These are phyloP conservation scores for Potentilla sterilis DNA, from an alignment of 306 rosid genomes.

Conservation along the genomic window DNA sequence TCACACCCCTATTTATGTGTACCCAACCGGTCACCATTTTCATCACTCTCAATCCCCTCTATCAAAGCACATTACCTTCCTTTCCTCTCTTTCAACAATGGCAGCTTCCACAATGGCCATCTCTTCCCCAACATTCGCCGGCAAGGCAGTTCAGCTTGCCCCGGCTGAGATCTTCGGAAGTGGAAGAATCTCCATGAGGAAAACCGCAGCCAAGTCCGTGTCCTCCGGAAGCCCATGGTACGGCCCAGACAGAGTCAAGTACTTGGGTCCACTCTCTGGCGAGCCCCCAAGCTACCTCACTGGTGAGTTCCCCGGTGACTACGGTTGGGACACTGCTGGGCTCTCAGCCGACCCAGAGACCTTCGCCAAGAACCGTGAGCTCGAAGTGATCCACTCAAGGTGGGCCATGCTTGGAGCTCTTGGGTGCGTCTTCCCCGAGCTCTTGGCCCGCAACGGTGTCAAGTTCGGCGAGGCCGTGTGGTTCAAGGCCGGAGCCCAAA, in stretches of 20 bases:
- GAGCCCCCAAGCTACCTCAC: constrained; percentile 76
- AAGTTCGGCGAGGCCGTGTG: constrained; percentile 86
- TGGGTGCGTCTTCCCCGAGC: constrained; percentile 85
- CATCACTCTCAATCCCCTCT: background rate
- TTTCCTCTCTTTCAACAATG: constrained; percentile 35
- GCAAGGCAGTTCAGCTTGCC: constrained; percentile 54
- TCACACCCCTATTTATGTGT: background rate
- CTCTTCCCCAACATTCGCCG: constrained; percentile 69
- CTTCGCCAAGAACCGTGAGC: constrained; percentile 76
- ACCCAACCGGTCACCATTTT: constrained; percentile 1
- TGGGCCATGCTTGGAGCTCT: constrained; percentile 98
- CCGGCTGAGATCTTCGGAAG: constrained; percentile 39
- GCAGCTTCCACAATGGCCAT: constrained; percentile 85
- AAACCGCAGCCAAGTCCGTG: constrained; percentile 26
- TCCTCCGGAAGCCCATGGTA: constrained; percentile 83
- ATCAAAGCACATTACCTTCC: background rate
- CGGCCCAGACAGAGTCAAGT: constrained; percentile 91
- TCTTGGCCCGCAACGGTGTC: constrained; percentile 77
- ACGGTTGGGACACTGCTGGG: constrained; percentile 92
- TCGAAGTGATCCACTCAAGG: constrained; percentile 70
- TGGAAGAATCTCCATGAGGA: constrained; percentile 61
- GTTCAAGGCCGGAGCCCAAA: constrained; percentile 93
- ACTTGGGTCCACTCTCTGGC: constrained; percentile 88
- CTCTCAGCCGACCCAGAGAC: constrained; percentile 92
- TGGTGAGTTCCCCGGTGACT: constrained; percentile 80